phyloP scores from a whole-genome alignment of 805 yeast species.

The Metschnikowia proteae region DNA sequence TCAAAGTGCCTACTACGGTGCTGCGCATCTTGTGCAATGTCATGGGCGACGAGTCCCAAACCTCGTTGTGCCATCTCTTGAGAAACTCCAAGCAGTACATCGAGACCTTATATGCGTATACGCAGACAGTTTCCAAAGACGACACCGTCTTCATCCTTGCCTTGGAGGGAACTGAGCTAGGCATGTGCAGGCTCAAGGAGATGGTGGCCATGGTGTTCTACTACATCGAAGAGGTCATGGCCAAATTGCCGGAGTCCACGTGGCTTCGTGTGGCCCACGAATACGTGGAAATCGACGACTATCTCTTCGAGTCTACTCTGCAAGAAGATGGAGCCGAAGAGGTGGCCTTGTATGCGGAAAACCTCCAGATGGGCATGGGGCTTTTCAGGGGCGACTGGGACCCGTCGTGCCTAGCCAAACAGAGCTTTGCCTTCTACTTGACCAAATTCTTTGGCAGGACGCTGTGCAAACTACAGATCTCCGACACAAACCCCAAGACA shows the following conservation, averaged over 20 bases:
- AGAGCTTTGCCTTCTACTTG: constrained; percentile 1
- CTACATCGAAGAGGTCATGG: constrained; percentile 19
- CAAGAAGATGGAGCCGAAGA: constrained; percentile 15
- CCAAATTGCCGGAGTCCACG: constrained; percentile 7
- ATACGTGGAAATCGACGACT: constrained; percentile 41
- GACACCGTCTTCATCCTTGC: constrained; percentile 48
- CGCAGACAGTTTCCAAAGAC: constrained; percentile 33
- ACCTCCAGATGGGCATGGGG: constrained; percentile 2
- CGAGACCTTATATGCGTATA: constrained; percentile 39
- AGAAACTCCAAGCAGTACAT: constrained; percentile 29
- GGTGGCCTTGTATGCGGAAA: constrained; percentile 11
- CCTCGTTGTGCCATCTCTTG: constrained; percentile 45
- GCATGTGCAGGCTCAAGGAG: constrained; percentile 32
- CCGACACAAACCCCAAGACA: neutral
- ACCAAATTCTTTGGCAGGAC: neutral
- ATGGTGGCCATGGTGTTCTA: constrained; percentile 36
- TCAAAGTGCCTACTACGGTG: constrained; percentile 20
- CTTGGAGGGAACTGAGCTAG: constrained; percentile 44
- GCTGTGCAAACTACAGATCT: constrained; percentile 1
- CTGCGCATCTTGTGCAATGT: constrained; percentile 51
- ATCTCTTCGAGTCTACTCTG: constrained; percentile 35
- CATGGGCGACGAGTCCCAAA: constrained; percentile 59
- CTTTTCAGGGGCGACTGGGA: constrained; percentile 2
- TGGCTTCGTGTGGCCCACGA: constrained; percentile 46
- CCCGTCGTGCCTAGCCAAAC: neutral